Conservation (phyloP, 176 grass and related monocot species). For the sorghum (Sorghum bicolor) region Sorghum_bicolor_NCBIv3 NC_012870.2:19053501-19054000, state of each 20-base stretch:
- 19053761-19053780: not conserved
- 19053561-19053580: slow-evolving; percentile 17
- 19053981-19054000: not conserved
- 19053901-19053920: not conserved
- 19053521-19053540: slow-evolving; percentile 18
- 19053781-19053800: not conserved
- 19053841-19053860: not conserved
- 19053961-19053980: not conserved
- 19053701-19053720: not conserved
- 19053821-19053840: not conserved
- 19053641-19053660: slow-evolving; percentile 1
- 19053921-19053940: not conserved
- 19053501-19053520: not conserved
- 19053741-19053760: slow-evolving; percentile 15
- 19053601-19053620: slow-evolving; percentile 36
- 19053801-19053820: not conserved
- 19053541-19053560: not conserved
- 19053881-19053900: not conserved
- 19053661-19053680: too few species aligned
- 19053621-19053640: slow-evolving; percentile 12
- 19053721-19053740: not conserved
- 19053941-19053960: not conserved
- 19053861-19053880: not conserved
- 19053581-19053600: slow-evolving; percentile 19
- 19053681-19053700: not conserved